A percentile compares a stretch with the other conserved stretches of the same genome.
Conservation (phyloP, 805 yeast genomes). For the Wickerhamomyces queroliae region DNA sequence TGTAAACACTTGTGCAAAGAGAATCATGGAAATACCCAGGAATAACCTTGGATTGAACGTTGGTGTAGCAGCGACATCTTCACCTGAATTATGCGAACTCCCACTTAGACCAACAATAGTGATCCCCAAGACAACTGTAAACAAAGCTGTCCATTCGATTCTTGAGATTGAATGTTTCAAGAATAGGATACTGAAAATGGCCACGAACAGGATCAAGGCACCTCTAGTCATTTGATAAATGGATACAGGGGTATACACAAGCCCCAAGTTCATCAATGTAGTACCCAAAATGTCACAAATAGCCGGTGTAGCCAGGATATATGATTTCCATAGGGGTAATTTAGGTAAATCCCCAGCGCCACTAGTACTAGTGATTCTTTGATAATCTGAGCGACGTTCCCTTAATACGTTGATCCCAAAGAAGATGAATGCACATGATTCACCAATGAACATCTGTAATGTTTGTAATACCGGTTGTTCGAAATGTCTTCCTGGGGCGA, state of each 20-base stretch:
- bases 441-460: slow-evolving; percentile 78
- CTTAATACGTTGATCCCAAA: slow-evolving; percentile 24
- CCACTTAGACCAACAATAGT: slow-evolving; percentile 72
- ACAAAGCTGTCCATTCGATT: slow-evolving; percentile 62
- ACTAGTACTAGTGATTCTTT: no score
- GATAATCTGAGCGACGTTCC: no score
- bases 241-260: slow-evolving; percentile 70
- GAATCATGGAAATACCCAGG: slow-evolving; percentile 52
- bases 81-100: slow-evolving; percentile 25
- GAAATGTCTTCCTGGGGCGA: slow-evolving; percentile 42
- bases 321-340: slow-evolving; percentile 21
- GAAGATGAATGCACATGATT: slow-evolving; percentile 42
- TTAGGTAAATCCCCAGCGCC: no score
- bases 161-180: slow-evolving; percentile 48
- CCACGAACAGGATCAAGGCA: slow-evolving; percentile 69
- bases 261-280: slow-evolving; percentile 70
- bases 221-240: slow-evolving; percentile 87
- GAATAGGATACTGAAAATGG: slow-evolving; percentile 59
- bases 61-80: no score
- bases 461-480: slow-evolving; percentile 81
- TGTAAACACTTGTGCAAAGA: slow-evolving; percentile 59
- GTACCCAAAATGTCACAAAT: slow-evolving; percentile 69
- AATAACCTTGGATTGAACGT: slow-evolving; percentile 8
- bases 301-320: slow-evolving; percentile 53
- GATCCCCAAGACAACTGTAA: slow-evolving; percentile 64